These are phyloP conservation scores for Diaporthe sp. DNA, from an alignment of 2,329 filamentous ascomycete genomes.

Conservation along the genomic window DNA sequence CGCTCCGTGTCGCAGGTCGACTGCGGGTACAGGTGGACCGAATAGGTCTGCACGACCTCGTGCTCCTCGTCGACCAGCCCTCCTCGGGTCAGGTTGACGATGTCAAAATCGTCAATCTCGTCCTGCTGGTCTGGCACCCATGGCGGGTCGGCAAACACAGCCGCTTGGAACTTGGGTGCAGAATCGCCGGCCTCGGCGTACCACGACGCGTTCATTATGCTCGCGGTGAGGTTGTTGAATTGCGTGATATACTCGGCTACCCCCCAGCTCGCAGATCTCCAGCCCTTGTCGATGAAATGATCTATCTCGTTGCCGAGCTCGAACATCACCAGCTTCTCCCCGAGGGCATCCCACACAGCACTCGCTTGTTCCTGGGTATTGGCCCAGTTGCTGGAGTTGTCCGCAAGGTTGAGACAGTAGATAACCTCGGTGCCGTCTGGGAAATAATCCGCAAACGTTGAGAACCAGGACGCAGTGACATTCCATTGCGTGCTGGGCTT, in stretches of 20 bases:
- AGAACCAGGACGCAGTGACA: conserved; percentile 47
- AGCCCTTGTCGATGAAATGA: conserved; percentile 48
- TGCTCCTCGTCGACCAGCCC: conserved; percentile 32
- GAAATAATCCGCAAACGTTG: conserved; percentile 46
- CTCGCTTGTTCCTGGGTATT: conserved; percentile 39
- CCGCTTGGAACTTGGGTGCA: conserved; percentile 46
- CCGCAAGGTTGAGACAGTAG: conserved; percentile 47
- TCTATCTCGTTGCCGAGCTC: conserved; percentile 51
- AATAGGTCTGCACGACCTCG: conserved; percentile 39
- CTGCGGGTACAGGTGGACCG: conserved; percentile 48
- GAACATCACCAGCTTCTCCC: conserved; percentile 42
- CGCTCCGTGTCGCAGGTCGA: conserved; percentile 42
- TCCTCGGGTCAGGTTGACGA: conserved; percentile 46
- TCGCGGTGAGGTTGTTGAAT: conserved; percentile 45
- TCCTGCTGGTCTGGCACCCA: conserved; percentile 50
- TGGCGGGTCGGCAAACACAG: conserved; percentile 48
- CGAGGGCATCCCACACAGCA: conserved; percentile 43
- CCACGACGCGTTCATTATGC: conserved; percentile 44
- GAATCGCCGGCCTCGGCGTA: conserved; percentile 38
- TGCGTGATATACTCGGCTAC: conserved; percentile 45
- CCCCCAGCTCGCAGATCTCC: conserved; percentile 45
- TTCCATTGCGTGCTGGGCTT: conserved; percentile 43
- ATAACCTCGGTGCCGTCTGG: conserved; percentile 44
- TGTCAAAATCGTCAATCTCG: conserved; percentile 48
- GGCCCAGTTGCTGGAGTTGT: conserved; percentile 39